Base-by-base conservation (phyloP, 345 rosid species). In the Hibiscus trionum region DNA sequence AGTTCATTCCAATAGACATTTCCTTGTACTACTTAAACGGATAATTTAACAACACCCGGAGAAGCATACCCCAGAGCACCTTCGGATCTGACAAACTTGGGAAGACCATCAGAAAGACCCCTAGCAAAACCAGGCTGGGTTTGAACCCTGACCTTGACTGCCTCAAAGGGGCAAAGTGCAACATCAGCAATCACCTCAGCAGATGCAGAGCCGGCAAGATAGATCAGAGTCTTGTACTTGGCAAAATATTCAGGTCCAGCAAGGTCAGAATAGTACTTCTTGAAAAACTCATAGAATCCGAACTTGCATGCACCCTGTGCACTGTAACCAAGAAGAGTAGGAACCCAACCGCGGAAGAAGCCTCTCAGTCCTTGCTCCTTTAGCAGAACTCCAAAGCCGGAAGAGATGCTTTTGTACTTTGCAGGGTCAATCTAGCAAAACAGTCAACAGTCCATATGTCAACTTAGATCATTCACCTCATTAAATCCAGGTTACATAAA, bases 61-160 rank as follows among this genome's bases (percentile, higher is more conserved):
- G 72, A 72, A 75, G n/a, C 89, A 73, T 89, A 93, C 99, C 99
- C 99, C 69, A 82, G 80, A 59, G 73, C 77, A 3, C 98, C 98
- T 83, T 96, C 99, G 4, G 99, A 84, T 87, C 67, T 93, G 70
- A 96, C 77, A 77, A 93, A 91, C 86, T 91, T 96, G 68, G 98
- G 99, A 39, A 96, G 75, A 31, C 99, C 98, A 86, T 96, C 99
- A n/a, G 86, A 56, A 76, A 96, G 26, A 59, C 99, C 99, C 77
- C 96, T 85, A 7, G 99, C 98, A 73, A 96, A 96, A 35, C 99
- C 99, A 75, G 98, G 99, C 84, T 96, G 99, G 59, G 99, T 96
- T 84, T 96, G 98, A 73, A 96, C 98, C 37, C 98, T 82, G 61
- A 96, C 98, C 89, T 96, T 96, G 5, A 96, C 99, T 52, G 99